These are phyloP conservation scores for Cordyceps cicadae DNA, from an alignment of 2,329 filamentous ascomycete species.

Conservation along the genomic window DNA sequence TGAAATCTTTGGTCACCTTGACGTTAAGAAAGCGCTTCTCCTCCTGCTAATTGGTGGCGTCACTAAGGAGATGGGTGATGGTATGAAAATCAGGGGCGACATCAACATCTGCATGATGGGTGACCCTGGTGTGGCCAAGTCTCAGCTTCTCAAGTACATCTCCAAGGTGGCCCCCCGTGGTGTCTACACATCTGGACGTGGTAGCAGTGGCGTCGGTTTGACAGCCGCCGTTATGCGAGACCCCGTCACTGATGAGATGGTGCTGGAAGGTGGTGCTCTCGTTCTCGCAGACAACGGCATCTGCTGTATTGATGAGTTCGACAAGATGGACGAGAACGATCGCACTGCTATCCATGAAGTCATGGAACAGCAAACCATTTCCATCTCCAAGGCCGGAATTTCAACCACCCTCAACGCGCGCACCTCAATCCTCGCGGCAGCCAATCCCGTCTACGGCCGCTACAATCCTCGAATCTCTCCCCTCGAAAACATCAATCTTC, in stretches of 20 bases:
- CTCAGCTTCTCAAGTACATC: slow-evolving; percentile 95
- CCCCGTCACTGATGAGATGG: slow-evolving; percentile 77
- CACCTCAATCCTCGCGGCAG: slow-evolving; percentile 90
- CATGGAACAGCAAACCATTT: slow-evolving; percentile 83
- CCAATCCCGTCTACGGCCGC: slow-evolving; percentile 93
- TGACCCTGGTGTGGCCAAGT: slow-evolving; percentile 98
- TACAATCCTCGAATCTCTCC: slow-evolving; percentile 97
- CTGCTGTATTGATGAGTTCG: slow-evolving; percentile 81
- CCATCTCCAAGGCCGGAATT: slow-evolving; percentile 68
- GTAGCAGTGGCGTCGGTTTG: slow-evolving; percentile 73
- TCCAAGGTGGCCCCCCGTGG: slow-evolving; percentile 94
- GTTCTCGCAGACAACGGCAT: slow-evolving; percentile 76
- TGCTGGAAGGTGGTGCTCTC: slow-evolving; percentile 70
- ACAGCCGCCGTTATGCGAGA: slow-evolving; percentile 79
- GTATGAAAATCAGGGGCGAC: slow-evolving; percentile 97
- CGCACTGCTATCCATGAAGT: slow-evolving; percentile 79
- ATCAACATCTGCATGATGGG: slow-evolving; percentile 99
- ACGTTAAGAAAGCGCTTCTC: slow-evolving; percentile 97
- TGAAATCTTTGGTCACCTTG: slow-evolving; percentile 91
- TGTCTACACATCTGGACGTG: slow-evolving; percentile 74
- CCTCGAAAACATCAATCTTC: slow-evolving; percentile 98
- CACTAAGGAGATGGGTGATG: slow-evolving; percentile 92
- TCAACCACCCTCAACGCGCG: slow-evolving; percentile 82
- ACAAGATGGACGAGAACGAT: slow-evolving; percentile 83
- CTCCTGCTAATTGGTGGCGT: slow-evolving; percentile 92